Base-by-base conservation (phyloP, 1,284 basidiomycete species). In the Austroboletus rostrupii region DNA sequence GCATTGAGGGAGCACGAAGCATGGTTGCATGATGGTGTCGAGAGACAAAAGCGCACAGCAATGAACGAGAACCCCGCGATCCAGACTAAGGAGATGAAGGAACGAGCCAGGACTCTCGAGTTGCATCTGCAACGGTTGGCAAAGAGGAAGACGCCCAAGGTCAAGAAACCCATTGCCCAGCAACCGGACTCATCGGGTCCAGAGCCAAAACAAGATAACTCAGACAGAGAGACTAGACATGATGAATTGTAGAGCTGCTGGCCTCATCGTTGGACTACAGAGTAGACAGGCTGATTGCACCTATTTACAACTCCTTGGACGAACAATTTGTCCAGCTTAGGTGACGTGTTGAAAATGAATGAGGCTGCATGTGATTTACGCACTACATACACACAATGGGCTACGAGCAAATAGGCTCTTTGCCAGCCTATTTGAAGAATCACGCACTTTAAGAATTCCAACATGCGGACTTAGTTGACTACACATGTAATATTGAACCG, bases 61-160 rank as follows among this genome's bases (percentile, higher is more conserved):
- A 70, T 76, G 66, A 80, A 89, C 61, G 82, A 90, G 66, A 84
- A 96, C 62, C 91, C 92, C 1, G 85, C 87, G 19, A 80, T 97
- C 41, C 78, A 85, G 64, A 85, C 85, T 46, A 79, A 73, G 58
- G 92, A 96, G 69, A 83, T 97, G 79, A 85, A 86, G 68, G 82
- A 83, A 51, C 76, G 85, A 47, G 88, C 88, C 40, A 89, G 86
- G 75, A 79, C 79, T 41, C 71, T 97, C 32, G 90, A 94, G 73
- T 78, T 73, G 46, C 83, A 84, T 52, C 72, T 94, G 67, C 78
- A 79, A 64, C 82, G 76, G 65, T 62, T 91, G 57, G 76, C 76
- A 60, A 84, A 74, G 72, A 75, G 85, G 66, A 88, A 81, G 70
- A 70, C 32, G 32, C 83, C 87, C 3, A 77, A 75, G 61, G 72